Base-by-base conservation (phyloP, 495 filamentous ascomycete genomes). In the Trichocladium uniseriatum region DNA sequence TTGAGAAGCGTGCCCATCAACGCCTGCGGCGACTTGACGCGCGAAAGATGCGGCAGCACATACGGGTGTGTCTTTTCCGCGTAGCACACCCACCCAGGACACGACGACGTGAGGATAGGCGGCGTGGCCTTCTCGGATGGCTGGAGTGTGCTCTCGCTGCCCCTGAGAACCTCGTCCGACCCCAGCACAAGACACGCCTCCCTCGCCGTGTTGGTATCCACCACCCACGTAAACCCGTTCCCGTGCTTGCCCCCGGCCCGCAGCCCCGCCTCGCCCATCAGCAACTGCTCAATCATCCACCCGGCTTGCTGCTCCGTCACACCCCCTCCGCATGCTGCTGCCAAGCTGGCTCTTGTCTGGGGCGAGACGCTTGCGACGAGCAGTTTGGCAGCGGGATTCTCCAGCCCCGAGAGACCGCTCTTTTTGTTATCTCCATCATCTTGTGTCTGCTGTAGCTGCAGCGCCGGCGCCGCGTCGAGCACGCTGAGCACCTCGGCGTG, bases 31-130 rank as follows among this genome's bases (percentile, higher is more conserved):
- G 89, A 95, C 65, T 97, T 97, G 28, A 97, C 73, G 13, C 79
- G 79, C 34, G 89, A 96, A 24, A 98, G 75, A 63, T 98, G 89
- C 6, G 90, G 89, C 37, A 98, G 76, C 36, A 96, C 79, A 56
- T 94, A 82, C 0, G 92, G 88, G 61, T 98, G 91, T 27, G 88
- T 95, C 68, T 97, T 96, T 58, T 98, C 92, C 40, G 91, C 89
- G 63, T 98, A 97, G 68, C 92, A 98, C 28, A 98, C 91, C 88
- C 94, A 98, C 24, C 92, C 92, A 0, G 92, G 92, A 62, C 92
- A 98, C 10, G 88, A 87, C 9, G 89, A 91, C 9, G 91, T 86
- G 13, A 98, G 69, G 45, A 96, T 83, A 0, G 90, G 94, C 35
- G 76, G 79, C 40, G 79, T 28, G 38, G 66, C 58, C 40, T 53